Conservation (phyloP, 2,329 filamentous ascomycete genomes). For the Colletotrichum higginsianum region DNA sequence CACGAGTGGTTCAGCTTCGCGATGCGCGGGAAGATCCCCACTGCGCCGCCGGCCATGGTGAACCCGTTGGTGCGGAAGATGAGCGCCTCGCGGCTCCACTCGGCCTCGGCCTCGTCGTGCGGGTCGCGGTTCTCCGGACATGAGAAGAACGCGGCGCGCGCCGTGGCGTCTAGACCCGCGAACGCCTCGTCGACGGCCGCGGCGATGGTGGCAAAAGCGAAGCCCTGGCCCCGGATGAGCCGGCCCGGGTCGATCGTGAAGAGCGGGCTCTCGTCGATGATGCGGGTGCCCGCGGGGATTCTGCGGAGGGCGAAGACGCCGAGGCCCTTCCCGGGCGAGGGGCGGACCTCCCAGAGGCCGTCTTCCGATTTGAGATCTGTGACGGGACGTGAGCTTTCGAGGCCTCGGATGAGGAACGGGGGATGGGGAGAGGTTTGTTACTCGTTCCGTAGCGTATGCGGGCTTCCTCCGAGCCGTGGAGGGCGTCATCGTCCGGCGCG, state of each 20-base stretch:
- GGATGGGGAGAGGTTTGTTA: not conserved
- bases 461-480: constrained; percentile 26
- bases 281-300: constrained; percentile 55
- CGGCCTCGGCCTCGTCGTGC: constrained; percentile 45
- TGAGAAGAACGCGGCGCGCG: constrained; percentile 48
- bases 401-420: not conserved
- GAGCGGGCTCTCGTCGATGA: constrained; percentile 56
- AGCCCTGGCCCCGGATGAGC: constrained; percentile 50
- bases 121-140: constrained; percentile 46
- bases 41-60: constrained; percentile 48
- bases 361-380: constrained; percentile 36
- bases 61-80: constrained; percentile 60
- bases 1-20: constrained; percentile 59
- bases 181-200: constrained; percentile 47
- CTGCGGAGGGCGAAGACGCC: constrained; percentile 55
- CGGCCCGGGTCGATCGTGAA: constrained; percentile 49
- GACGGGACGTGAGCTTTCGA: constrained; percentile 1
- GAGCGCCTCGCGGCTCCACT: constrained; percentile 45
- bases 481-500: constrained; percentile 23
- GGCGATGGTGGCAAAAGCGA: constrained; percentile 52
- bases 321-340: constrained; percentile 55
- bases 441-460: constrained; percentile 35
- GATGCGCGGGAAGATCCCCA: constrained; percentile 53
- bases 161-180: constrained; percentile 45
- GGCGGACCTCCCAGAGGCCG: constrained; percentile 48